A percentile compares a stretch with the other conserved stretches of the same genome.
phyloP scores from a whole-genome alignment of 148 eudicot species.

The Salicornia ramosissima region DNA sequence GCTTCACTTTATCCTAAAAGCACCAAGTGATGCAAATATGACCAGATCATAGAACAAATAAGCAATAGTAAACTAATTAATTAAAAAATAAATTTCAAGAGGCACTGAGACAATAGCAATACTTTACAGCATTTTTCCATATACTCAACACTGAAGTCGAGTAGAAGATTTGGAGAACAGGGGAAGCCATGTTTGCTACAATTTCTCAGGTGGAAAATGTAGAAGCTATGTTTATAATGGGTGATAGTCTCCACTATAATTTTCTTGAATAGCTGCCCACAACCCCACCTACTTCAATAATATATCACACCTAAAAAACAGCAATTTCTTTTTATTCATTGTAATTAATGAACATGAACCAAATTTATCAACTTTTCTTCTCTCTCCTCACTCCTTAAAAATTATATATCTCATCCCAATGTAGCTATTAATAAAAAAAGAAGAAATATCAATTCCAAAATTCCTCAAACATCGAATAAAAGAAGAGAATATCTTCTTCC shows the following conservation, averaged over 20 bases:
- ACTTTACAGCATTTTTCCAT: background rate
- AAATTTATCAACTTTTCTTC: no score
- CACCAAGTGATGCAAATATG: background rate
- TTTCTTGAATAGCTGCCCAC: no score
- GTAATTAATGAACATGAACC: no score
- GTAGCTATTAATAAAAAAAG: no score
- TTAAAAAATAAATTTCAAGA: background rate
- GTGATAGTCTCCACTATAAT: no score
- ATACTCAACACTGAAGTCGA: background rate
- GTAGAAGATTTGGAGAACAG: no score
- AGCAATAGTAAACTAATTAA: background rate
- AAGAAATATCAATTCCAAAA: background rate
- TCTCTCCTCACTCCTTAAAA: no score
- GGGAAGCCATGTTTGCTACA: background rate
- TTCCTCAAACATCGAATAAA: background rate
- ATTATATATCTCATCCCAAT: no score
- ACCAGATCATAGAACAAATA: background rate
- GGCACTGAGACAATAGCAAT: background rate
- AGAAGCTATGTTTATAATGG: background rate
- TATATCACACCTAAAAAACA: no score
- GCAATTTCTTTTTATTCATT: no score
- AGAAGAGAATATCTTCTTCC: background rate
- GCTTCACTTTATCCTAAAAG: background rate
- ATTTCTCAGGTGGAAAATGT: background rate
- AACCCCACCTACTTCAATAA: no score